Evolutionary conservation across 2,329 filamentous ascomycete species (phyloP), one percentile per base, ranked within the genome.

Genomic region (Aquanectria penicillioides): DNA sequence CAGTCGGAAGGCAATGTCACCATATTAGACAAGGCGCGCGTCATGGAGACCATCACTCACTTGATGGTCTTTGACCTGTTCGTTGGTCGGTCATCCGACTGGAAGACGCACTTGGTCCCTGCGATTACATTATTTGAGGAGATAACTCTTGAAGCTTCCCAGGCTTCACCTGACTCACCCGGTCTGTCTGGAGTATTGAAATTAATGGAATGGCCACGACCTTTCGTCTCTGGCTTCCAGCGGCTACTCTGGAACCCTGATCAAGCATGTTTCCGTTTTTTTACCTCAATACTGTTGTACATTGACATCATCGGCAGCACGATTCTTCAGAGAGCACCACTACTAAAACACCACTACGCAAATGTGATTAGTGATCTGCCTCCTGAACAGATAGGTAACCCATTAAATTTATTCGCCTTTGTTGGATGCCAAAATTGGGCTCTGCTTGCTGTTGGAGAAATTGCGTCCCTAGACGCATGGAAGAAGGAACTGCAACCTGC

Each of bases 211-310:
- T 31, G 10, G 10, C 20, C 17, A 5, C 36, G 22, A 2, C 26
- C 36, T 22, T 13, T 38, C 5, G 25, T 25, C 3, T 13, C 29
- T 12, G 11, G 40, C 26, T 12, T 37, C 3, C 15, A 33, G 3
- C 3, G 33, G 12, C 29, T 17, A 7, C 77, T 62, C 73, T 11
- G 36, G 37, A 74, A 69, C 47, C 64, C 67, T 9, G 74, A 75
- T 37, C 74, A 80, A 44, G 69, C 74, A 2, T 73, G 68, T 17
- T 75, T 75, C 37, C 71, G 69, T 46, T 80, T 76, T 46, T 78
- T 69, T 31, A 69, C 69, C 6, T 73, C 69, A 2, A 64, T 68
- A 9, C 65, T 81, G 0, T 49, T 80, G 4, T 75, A 37, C 6
- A 50, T 41, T 1, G 64, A 68, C n/a, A 55, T 65, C 0, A 26